Evolutionary conservation across 169 alveolate species (phyloP), one percentile per base, ranked within the genome.

Genomic region (Cryptosporidium canis): DNA sequence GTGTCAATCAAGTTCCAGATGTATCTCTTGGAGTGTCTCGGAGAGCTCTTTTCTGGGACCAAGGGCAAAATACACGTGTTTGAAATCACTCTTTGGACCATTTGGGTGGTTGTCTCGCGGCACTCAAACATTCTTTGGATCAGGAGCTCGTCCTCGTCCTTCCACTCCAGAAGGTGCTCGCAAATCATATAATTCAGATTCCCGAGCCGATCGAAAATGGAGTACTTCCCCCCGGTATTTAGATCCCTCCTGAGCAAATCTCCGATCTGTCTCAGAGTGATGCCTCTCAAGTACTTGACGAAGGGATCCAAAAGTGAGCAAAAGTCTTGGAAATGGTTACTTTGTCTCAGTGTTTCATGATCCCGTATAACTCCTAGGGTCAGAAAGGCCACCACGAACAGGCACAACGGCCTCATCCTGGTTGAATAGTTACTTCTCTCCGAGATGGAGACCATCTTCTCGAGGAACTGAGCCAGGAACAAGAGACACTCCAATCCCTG

Each of bases 1-100:
- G 65, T 61, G 39, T 77, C 87, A 33, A 77, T 77, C 29, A 77
- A 58, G 39, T 77, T 77, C 87, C 87, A 77, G n/a, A 77, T 58
- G 37, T 41, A 77, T 18, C 64, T 51, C 1, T 31, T 43, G 8
- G 41, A 29, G 1, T 51, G 56, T 27, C 39, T 24, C 12, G 21
- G 14, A 0, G 24, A 8, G 24, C 7, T 18, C 24, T 31, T 21
- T 39, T 51, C 66, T 51, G n/a, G 3, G 5, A 48, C 3, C 8
- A 11, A 29, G 33, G 83, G 66, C 7, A 77, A 29, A 21, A 39
- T 58, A 58, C 87, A 77, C n/a, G 31, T 35, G 64, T 35, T 51
- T 3, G 84, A 70, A n/a, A 53, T 14, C 0, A 55, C 67, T n/a
- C 33, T 55, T 53, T 70, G 68, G 33, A 31, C 24, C 84, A 66